Conservation (phyloP, 129 eudicot genomes). For the Gnaphalium uliginosum region DNA sequence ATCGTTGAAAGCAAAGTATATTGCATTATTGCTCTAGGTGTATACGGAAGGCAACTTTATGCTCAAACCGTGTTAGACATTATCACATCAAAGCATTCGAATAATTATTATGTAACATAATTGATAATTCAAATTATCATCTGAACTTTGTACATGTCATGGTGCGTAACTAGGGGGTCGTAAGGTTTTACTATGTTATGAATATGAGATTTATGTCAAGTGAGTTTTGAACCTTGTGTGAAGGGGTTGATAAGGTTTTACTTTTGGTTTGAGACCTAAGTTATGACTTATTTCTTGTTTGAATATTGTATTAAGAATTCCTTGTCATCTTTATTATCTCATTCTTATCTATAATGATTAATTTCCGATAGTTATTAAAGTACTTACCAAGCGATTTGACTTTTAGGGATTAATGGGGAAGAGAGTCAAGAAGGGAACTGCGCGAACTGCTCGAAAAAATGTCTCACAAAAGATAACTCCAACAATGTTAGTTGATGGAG, state of each 20-base stretch:
- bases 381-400: not conserved
- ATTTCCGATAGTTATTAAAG: not conserved
- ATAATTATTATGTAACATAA: not conserved
- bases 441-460: constrained; percentile 48
- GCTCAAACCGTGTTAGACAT: not conserved
- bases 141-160: not conserved
- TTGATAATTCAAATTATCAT: not conserved
- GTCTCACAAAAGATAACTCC: constrained; percentile 31
- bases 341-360: constrained; percentile 1
- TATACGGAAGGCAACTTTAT: not conserved
- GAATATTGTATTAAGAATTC: not conserved
- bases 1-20: not conserved
- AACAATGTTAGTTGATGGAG: constrained; percentile 31
- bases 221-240: not conserved
- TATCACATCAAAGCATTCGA: not conserved
- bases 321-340: not conserved
- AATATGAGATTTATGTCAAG: not conserved
- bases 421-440: constrained; percentile 62
- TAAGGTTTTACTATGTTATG: not conserved
- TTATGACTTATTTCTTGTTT: not conserved
- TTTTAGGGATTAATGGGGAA: constrained; percentile 71
- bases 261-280: constrained; percentile 12
- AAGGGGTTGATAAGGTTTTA: not conserved
- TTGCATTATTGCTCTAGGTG: no score
- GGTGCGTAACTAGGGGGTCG: not conserved